Evolutionary conservation across 148 eudicot species (phyloP).

Genomic region (Rhododendron griersonianum): DNA sequence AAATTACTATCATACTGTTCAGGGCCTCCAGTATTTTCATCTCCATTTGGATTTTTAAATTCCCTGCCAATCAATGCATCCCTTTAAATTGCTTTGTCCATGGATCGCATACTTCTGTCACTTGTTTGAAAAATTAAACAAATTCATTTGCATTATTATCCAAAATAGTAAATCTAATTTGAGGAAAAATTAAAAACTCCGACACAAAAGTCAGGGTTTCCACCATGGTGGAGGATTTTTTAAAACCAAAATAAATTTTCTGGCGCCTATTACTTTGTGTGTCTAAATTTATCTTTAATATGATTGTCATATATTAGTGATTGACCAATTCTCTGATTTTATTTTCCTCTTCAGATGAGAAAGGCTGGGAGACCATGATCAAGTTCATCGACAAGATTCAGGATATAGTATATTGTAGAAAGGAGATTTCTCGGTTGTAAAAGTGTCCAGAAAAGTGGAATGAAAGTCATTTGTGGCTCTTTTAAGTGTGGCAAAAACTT

Average conservation of each 20-base stretch:
- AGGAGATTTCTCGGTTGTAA: background rate
- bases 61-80: background rate
- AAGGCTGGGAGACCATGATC: conserved; percentile 1
- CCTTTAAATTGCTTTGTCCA: background rate
- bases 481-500: background rate
- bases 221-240: background rate
- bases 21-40: background rate
- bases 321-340: background rate
- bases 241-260: background rate
- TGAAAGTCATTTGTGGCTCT: background rate
- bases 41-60: background rate
- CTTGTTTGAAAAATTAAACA: too few species aligned
- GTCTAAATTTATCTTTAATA: background rate
- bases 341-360: background rate
- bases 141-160: background rate
- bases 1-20: background rate
- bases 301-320: background rate
- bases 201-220: background rate
- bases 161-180: background rate
- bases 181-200: background rate
- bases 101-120: background rate
- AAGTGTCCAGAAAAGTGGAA: background rate
- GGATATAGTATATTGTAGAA: background rate
- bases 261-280: background rate
- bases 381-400: background rate